These are phyloP conservation scores for Gleditsia sinensis DNA, from an alignment of 306 rosid species.

Conservation along the genomic window DNA sequence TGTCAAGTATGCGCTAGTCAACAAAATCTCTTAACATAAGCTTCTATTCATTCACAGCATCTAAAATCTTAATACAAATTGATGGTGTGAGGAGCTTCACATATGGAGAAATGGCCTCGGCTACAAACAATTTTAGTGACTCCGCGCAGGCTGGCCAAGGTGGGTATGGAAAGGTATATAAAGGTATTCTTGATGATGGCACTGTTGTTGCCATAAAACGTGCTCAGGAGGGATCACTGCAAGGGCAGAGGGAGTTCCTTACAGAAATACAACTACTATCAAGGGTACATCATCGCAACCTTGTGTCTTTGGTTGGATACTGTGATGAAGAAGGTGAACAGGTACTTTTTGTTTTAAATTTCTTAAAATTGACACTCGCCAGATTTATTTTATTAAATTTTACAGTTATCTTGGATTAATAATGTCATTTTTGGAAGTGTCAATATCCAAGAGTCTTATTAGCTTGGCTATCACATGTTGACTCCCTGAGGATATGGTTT, in stretches of 20 bases:
- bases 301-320: conserved; percentile 77
- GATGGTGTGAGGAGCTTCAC: conserved; percentile 70
- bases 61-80: conserved; percentile 59
- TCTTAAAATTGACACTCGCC: conserved; percentile 6
- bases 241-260: conserved; percentile 87
- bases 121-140: conserved; percentile 65
- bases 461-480: neutral
- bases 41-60: conserved; percentile 50
- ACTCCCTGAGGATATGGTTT: conserved; percentile 9
- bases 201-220: conserved; percentile 80
- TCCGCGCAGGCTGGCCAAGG: conserved; percentile 77
- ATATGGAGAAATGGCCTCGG: conserved; percentile 61
- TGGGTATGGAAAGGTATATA: conserved; percentile 86
- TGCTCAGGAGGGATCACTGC: conserved; percentile 79
- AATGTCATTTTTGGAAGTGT: neutral
- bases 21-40: conserved; percentile 18
- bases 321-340: conserved; percentile 86
- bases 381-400: neutral
- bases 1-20: conserved; percentile 11
- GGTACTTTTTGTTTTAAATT: conserved; percentile 41
- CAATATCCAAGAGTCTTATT: neutral
- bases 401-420: neutral
- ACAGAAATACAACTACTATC: conserved; percentile 83
- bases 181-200: conserved; percentile 64
- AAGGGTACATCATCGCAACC: conserved; percentile 85